Conservation (phyloP, 495 filamentous ascomycete genomes). For the Tuber indicum region DNA sequence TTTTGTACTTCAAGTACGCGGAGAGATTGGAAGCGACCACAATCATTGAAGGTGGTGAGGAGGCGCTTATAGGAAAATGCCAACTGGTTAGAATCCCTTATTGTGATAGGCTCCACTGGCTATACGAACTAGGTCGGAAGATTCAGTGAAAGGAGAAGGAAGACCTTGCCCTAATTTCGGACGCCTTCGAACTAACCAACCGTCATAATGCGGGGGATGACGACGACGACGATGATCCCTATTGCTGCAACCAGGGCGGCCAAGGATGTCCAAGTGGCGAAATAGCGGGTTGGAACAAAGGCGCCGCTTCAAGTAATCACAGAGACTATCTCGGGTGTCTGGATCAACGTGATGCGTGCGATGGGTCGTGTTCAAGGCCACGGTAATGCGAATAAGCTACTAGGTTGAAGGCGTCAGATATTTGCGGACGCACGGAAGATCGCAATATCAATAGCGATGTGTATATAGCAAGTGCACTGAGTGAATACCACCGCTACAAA, state of each 20-base stretch:
- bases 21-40: too few species aligned
- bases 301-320: slow-evolving; percentile 66
- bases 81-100: slow-evolving; percentile 72
- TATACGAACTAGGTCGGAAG: slow-evolving; percentile 72
- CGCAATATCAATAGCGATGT: slow-evolving; percentile 88
- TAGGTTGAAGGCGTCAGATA: slow-evolving; percentile 72
- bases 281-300: slow-evolving; percentile 61
- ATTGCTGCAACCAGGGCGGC: slow-evolving; percentile 51
- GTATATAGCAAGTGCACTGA: slow-evolving; percentile 81
- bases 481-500: slow-evolving; percentile 93
- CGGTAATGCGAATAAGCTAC: slow-evolving; percentile 58
- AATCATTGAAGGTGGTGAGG: slow-evolving; percentile 63
- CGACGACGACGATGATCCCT: slow-evolving; percentile 59
- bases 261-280: slow-evolving; percentile 65
- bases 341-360: slow-evolving; percentile 88
- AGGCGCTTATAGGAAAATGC: slow-evolving; percentile 61
- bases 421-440: slow-evolving; percentile 77
- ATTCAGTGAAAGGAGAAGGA: slow-evolving; percentile 64
- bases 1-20: slow-evolving; percentile 80
- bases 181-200: slow-evolving; percentile 48
- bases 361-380: slow-evolving; percentile 94
- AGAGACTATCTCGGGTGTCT: slow-evolving; percentile 76
- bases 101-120: slow-evolving; percentile 69
- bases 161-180: slow-evolving; percentile 64
- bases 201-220: slow-evolving; percentile 51